These are phyloP conservation scores for Phytophthora pistaciae DNA, from an alignment of 352 stramenopile species.

Conservation along the genomic window DNA sequence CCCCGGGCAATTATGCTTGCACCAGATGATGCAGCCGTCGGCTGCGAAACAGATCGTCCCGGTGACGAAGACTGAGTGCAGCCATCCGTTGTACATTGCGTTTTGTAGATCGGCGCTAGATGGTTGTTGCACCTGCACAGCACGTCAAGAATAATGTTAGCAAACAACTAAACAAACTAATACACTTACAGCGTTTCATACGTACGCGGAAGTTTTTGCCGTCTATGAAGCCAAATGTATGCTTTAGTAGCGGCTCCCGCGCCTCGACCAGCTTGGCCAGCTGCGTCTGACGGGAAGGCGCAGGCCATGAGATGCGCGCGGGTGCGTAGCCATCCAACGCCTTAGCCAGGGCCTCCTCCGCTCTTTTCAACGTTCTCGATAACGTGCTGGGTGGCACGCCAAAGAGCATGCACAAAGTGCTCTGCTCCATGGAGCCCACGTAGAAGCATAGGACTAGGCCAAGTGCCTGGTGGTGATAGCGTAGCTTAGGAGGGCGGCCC, in stretches of 20 bases:
- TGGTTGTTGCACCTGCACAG: background rate
- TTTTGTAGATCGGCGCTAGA: background rate
- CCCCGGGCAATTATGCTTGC: background rate
- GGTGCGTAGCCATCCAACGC: background rate
- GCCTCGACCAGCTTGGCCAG: background rate
- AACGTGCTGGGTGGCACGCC: background rate
- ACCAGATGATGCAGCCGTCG: slow-evolving; percentile 3
- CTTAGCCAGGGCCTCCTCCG: background rate
- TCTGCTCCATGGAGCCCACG: slow-evolving; percentile 1
- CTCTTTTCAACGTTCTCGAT: background rate
- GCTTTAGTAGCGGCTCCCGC: background rate
- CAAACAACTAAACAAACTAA: background rate
- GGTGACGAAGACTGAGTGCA: background rate
- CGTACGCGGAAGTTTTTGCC: background rate
- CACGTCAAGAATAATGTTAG: background rate
- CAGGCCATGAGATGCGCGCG: slow-evolving; percentile 1
- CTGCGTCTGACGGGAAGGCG: background rate
- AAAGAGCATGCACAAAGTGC: slow-evolving; percentile 1
- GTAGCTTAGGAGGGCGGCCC: background rate
- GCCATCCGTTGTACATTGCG: background rate
- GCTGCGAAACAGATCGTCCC: slow-evolving; percentile 2
- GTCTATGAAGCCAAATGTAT: slow-evolving; percentile 1
- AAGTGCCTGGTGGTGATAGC: slow-evolving; percentile 1
- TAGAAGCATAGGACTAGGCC: background rate
- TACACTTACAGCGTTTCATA: background rate